Base-by-base conservation (phyloP, 2,329 filamentous ascomycete genomes). In the Alternaria ventricosa region DNA sequence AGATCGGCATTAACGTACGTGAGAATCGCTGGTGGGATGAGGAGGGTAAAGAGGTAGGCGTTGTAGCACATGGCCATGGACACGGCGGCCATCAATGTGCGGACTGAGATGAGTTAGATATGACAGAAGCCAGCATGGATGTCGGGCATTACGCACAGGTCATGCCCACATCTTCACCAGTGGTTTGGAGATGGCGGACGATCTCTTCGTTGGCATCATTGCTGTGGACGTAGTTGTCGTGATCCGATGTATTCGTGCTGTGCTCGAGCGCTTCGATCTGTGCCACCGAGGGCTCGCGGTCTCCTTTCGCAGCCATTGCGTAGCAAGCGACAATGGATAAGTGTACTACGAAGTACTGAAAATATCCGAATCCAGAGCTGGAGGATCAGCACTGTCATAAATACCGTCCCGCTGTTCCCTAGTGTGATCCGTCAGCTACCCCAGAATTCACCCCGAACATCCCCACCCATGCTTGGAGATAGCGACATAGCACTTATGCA, bases 1-100 rank as follows among this genome's bases (percentile, higher is more conserved):
- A 79, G 70, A 3, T 77, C 76, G 4, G 76, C 73, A 43, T 78
- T 78, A 64, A 79, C 76, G 47, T 70, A 77, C 25, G 59, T 66
- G 6, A 78, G 70, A 27, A 77, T 75, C 0, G 75, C 66, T n/a
- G 76, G 71, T 1, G 76, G 76, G 10, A 78, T 76, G 7, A 78
- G 59, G 11, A 78, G 70, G 3, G 75, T 78, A 51, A 78, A 75
- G 5, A 77, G 68, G 50, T 78, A 78, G 49, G 76, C 73, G 53
- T 77, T 76, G 62, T 76, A 77, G 60, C 73, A 75, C 68, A 75
- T 73, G 7, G 61, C 72, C 70, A 77, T 75, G 8, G 72, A 69
- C 10, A 65, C 46, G 9, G 67, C 72, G 20, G 74, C 74, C 68
- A 76, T 71, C 12, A 73, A 60, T 10, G 70, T 71, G 22, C 71